Evolutionary conservation across 495 filamentous ascomycete species (phyloP).

Genomic region (Trichoderma asperelloides): DNA sequence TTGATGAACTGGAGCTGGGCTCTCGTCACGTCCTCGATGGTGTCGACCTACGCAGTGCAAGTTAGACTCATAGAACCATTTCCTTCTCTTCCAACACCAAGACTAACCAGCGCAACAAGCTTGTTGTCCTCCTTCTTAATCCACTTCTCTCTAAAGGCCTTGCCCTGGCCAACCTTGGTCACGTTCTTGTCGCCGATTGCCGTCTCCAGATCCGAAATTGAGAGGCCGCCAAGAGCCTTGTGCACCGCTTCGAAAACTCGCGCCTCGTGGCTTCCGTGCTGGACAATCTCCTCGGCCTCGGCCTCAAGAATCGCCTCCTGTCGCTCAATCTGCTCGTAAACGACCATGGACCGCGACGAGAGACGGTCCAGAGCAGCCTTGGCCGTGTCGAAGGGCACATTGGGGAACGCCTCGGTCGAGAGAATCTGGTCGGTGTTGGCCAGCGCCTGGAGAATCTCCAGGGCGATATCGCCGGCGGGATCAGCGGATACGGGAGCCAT

Average conservation of each 20-base stretch:
- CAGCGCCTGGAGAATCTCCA: slow-evolving; percentile 57
- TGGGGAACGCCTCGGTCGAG: slow-evolving; percentile 69
- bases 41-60: slow-evolving; percentile 36
- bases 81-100: slow-evolving; percentile 10
- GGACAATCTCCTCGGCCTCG: slow-evolving; percentile 69
- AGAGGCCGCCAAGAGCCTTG: slow-evolving; percentile 66
- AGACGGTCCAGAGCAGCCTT: slow-evolving; percentile 86
- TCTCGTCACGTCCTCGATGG: slow-evolving; percentile 69
- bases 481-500: slow-evolving; percentile 22
- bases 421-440: slow-evolving; percentile 55
- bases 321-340: slow-evolving; percentile 70
- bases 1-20: slow-evolving; percentile 64
- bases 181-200: slow-evolving; percentile 72
- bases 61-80: slow-evolving; percentile 12
- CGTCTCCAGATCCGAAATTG: slow-evolving; percentile 65
- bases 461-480: slow-evolving; percentile 46
- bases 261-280: slow-evolving; percentile 87
- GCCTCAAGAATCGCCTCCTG: slow-evolving; percentile 71
- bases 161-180: slow-evolving; percentile 85
- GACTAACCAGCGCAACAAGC: slow-evolving; percentile 19
- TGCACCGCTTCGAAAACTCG: slow-evolving; percentile 85
- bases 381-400: slow-evolving; percentile 56
- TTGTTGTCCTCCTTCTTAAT: slow-evolving; percentile 71
- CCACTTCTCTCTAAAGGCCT: slow-evolving; percentile 95
- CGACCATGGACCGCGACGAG: slow-evolving; percentile 72